Evolutionary conservation across 305 asterid species (phyloP), one percentile per base, ranked within the genome.

Genomic region (Fraxinus greggii): DNA sequence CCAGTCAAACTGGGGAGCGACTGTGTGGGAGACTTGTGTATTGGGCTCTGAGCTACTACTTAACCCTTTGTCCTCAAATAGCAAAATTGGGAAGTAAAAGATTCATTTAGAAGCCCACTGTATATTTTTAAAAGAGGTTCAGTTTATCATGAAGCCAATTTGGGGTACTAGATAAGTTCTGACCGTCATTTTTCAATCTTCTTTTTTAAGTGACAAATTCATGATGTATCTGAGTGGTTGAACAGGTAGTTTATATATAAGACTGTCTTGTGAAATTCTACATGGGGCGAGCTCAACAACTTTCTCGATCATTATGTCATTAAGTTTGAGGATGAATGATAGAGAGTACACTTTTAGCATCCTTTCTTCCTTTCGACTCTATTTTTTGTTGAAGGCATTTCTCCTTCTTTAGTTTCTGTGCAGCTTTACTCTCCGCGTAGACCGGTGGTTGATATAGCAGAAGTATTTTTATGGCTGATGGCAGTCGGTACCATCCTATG

Each of bases 401-500:
- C 81, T 75, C 67, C 77, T 74, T 81, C 48, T 85, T 45, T 76
- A 93, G 98, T 95, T 45, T 91, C 92, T 45, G 95, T 95, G 84
- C 99, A 95, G 92, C 91, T 95, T 77, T 95, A 95, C 90, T 95
- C 98, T 84, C 99, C 99, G 23, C 83, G 76, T 83, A 88, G 99
- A 83, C 97, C 99, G 0, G 91, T 91, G 61, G 94, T 95, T 78
- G 99, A 95, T 87, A 90, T 93, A 69, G 99, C 99, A 21, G 99
- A 95, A 86, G 98, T 93, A 77, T 93, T 95, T 87, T 93, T 95
- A 75, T 95, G 99, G 99, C 81, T 95, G 83, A 92, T 93, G 97
- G 98, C 97, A 26, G 97, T 95, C 61, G 93, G 97, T 69, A 95
- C 99, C 48, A 94, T 95, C 86, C 84, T 92, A 76, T 93, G 98